Conservation (phyloP, 2,329 filamentous ascomycete species). For the Epichloe glyceriae region DNA sequence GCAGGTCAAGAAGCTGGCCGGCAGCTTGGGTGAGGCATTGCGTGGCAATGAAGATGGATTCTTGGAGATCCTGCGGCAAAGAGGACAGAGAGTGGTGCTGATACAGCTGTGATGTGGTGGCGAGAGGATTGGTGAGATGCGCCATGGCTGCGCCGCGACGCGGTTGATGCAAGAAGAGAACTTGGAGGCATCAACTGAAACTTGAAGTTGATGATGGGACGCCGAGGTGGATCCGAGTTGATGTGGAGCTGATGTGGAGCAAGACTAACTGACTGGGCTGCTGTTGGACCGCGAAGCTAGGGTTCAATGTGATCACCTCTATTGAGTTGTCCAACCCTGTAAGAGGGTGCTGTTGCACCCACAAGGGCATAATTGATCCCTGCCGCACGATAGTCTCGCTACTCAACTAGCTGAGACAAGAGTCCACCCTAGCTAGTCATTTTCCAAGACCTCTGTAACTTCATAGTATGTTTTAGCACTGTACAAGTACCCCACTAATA, state of each 20-base stretch:
- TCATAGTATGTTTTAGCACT: too few species aligned
- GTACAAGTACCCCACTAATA: too few species aligned
- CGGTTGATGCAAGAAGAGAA: not conserved
- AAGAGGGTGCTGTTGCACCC: too few species aligned
- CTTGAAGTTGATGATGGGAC: not conserved
- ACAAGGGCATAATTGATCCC: too few species aligned
- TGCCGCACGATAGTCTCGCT: too few species aligned
- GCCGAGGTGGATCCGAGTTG: not conserved
- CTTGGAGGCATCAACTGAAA: not conserved
- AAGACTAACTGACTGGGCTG: not conserved
- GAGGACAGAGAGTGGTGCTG: conserved; percentile 39
- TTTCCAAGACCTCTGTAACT: too few species aligned
- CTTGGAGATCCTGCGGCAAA: conserved; percentile 56
- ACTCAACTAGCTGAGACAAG: too few species aligned
- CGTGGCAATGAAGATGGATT: conserved; percentile 57
- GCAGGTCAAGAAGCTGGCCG: conserved; percentile 68
- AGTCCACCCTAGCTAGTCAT: too few species aligned
- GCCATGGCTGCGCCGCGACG: conserved; percentile 29
- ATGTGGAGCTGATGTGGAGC: too few species aligned
- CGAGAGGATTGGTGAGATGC: conserved; percentile 58
- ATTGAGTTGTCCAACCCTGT: too few species aligned
- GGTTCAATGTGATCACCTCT: too few species aligned
- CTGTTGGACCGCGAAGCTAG: too few species aligned
- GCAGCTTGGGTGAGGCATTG: conserved; percentile 66
- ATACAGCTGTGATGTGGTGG: conserved; percentile 57